Conservation (phyloP, 805 yeast genomes). For the Saturnispora dispora region DNA sequence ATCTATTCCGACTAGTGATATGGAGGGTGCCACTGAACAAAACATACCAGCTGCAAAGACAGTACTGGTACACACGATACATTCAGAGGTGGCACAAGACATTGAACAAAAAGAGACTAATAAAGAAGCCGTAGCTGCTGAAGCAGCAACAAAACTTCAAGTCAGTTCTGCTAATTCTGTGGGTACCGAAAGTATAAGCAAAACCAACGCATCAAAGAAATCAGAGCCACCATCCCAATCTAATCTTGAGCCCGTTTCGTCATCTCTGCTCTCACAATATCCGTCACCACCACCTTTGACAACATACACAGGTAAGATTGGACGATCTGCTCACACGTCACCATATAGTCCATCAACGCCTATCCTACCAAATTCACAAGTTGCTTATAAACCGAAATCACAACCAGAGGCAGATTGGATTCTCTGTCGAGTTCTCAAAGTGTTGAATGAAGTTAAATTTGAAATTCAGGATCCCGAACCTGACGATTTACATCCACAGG, state of each 20-base stretch:
- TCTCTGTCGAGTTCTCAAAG: conserved; percentile 79
- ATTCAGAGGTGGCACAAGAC: neutral
- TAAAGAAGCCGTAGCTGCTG: neutral
- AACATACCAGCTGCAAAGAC: neutral
- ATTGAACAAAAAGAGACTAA: neutral
- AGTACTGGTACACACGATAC: neutral
- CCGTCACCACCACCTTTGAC: conserved; percentile 13
- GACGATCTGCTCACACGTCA: conserved; percentile 16
- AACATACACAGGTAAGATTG: conserved; percentile 12
- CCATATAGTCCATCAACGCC: conserved; percentile 18
- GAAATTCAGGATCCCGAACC: conserved; percentile 98
- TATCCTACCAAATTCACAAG: conserved; percentile 53
- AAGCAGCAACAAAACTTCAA: neutral
- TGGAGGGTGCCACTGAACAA: neutral
- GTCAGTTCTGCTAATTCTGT: neutral
- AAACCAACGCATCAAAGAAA: neutral
- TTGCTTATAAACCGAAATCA: conserved; percentile 71
- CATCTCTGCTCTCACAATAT: neutral
- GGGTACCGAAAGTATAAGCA: neutral
- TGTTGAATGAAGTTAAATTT: conserved; percentile 39
- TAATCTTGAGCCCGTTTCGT: neutral
- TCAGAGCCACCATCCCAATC: neutral
- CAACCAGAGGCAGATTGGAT: conserved; percentile 81
- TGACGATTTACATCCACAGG: conserved; percentile 83
- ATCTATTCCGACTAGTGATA: neutral